Evolutionary conservation across 2,329 filamentous ascomycete species (phyloP), one percentile per base, ranked within the genome.

Genomic region (Arachnopeziza araneosa): DNA sequence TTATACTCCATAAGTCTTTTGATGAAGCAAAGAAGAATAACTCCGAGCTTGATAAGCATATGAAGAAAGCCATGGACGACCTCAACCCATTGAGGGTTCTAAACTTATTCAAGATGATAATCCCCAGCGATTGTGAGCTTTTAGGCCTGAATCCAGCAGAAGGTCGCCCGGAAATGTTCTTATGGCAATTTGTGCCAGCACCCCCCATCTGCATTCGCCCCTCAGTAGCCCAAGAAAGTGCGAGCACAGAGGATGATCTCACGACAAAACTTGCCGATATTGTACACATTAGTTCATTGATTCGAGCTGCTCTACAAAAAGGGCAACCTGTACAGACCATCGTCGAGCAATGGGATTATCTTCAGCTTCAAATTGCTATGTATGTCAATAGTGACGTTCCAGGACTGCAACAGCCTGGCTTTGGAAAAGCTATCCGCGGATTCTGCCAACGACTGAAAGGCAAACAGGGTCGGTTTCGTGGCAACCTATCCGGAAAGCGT

Each of bases 371-470:
- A 70, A 90, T 98, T 62, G 95, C 93, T 62, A 92, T 98, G 82
- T 98, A 99, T 73, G 93, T 99, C 74, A 98, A 99, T 77, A 96
- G 93, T 64, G 93, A 97, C 68, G 87, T 96, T 1, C 95, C 95
- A 0, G 93, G 93, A 26, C 82, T 99, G n/a, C 88, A 93, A 68
- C 91, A 96, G 69, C 88, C 88, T 14, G 90, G 91, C 9, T 88
- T 92, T 62, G 90, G 91, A 60, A 97, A 96, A 74, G 84, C 90
- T 0, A 96, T 95, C 69, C 85, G 95, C 68, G 95, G 95, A 21
- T 96, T 99, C 72, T 96, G 93, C 63, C 95, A 98, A 75, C 86
- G 95, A 19, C 76, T 99, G 54, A 99, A 99, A 76, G 95, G 95
- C 67, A 99, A 99, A 72, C 93, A 98, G 72, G 95, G 95, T 58